Percentiles rank a stretch among this genome's conserved stretches.
Evolutionary conservation across 2,329 filamentous ascomycete genomes (phyloP).

Genomic region (Colletotrichum musicola): DNA sequence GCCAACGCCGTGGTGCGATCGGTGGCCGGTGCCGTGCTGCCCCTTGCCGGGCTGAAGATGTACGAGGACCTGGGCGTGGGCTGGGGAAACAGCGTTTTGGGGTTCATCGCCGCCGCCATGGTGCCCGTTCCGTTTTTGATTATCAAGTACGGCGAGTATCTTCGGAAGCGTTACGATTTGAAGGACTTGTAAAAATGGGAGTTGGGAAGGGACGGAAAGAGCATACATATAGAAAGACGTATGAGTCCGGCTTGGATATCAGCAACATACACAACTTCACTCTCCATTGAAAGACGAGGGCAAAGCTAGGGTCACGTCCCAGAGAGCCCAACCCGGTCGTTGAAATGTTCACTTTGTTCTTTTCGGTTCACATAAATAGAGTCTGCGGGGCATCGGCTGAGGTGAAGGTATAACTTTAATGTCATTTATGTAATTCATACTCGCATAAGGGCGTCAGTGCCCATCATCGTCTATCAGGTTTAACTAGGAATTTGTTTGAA

Average conservation of each 20-base stretch:
- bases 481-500: constrained; percentile 37
- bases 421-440: constrained; percentile 37
- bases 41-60: constrained; percentile 38
- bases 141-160: constrained; percentile 58
- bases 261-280: neutral
- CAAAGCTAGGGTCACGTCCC: too few species aligned
- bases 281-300: neutral
- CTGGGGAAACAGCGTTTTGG: constrained; percentile 43
- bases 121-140: constrained; percentile 60
- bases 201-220: neutral
- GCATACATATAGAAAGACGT: neutral
- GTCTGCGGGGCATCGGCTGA: too few species aligned
- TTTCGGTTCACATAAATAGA: too few species aligned
- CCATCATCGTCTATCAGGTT: constrained; percentile 38
- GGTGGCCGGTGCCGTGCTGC: constrained; percentile 47
- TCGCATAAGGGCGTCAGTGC: constrained; percentile 28
- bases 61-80: constrained; percentile 39
- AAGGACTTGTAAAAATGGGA: constrained; percentile 19
- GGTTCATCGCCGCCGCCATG: constrained; percentile 59
- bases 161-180: constrained; percentile 42
- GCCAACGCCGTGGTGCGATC: constrained; percentile 71
- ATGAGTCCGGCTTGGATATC: neutral
- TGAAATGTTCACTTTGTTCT: too few species aligned
- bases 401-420: too few species aligned
- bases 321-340: too few species aligned